Evolutionary conservation across 2,329 filamentous ascomycete genomes (phyloP).

Genomic region (Aspergillus pseudoglaucus): DNA sequence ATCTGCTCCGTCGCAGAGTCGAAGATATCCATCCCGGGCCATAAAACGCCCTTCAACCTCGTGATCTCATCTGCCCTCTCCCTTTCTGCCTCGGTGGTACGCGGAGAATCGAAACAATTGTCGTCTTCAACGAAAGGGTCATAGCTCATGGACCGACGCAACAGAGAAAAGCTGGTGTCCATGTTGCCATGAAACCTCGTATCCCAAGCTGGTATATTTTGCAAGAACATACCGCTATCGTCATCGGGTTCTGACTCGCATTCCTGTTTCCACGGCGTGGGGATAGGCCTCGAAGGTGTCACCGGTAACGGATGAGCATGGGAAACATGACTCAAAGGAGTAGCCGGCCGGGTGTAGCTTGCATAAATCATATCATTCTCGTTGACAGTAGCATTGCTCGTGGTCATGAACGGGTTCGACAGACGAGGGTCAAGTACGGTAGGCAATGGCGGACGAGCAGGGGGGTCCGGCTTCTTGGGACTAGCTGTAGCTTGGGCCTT

Average conservation of each 20-base stretch:
- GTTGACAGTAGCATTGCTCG: conserved; percentile 2
- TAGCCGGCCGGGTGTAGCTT: conserved; percentile 4
- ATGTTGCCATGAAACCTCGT: conserved; percentile 1
- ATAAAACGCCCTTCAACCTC: conserved; percentile 43
- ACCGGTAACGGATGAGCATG: background rate
- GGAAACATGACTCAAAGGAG: background rate
- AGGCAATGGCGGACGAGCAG: conserved; percentile 5
- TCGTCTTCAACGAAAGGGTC: conserved; percentile 14
- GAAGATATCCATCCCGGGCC: conserved; percentile 48
- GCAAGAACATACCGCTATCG: conserved; percentile 7
- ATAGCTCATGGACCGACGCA: conserved; percentile 7
- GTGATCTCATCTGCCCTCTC: conserved; percentile 31
- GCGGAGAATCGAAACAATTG: conserved; percentile 12
- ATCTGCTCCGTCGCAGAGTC: conserved; percentile 46
- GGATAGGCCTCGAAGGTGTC: background rate
- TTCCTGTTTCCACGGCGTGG: conserved; percentile 14
- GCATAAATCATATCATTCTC: conserved; percentile 1
- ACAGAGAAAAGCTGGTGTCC: background rate
- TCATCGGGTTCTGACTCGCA: conserved; percentile 8
- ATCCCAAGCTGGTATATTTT: conserved; percentile 10
- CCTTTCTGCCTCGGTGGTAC: conserved; percentile 19
- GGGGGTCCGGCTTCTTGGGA: background rate
- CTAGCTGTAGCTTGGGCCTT: background rate
- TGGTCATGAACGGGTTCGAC: conserved; percentile 8
- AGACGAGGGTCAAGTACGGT: conserved; percentile 26